Evolutionary conservation across 441 rosid species (phyloP), one percentile per base, ranked within the genome.

Genomic region (Populus hybrid): DNA sequence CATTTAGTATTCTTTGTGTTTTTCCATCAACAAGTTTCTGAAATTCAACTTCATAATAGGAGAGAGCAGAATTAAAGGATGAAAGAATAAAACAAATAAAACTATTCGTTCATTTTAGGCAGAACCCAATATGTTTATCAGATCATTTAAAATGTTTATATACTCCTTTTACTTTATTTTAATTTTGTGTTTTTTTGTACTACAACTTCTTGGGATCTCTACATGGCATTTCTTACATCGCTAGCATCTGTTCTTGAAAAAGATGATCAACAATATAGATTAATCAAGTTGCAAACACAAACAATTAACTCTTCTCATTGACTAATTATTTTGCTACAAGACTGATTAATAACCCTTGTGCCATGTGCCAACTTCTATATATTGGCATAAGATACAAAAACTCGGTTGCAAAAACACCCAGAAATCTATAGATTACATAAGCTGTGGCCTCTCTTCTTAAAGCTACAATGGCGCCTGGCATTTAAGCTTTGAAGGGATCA

Each of bases 371-470:
- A 6, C 63, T 65, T 6, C 34, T 24, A 34, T 59, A 30, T 74
- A 38, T 40, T 36, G 61, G 65, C 74, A 71, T 21, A 26, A 18
- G 11, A 30, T 35, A 68, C 59, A 67, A 46, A 68, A 50, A 63
- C 66, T 72, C 34, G 18, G 26, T 30, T 30, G 21, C 63, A 66
- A 30, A 74, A 24, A 38, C 78, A 67, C 65, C 10, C 65, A 18
- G 24, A 30, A 3, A 42, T 12, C 32, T 66, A 61, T 36, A 72
- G 72, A 23, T 30, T 28, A 64, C 53, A 57, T 76, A 61, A 30
- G 14, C 70, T 23, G 19, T 30, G 69, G 75, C 53, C 75, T 71
- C 67, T 66, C 79, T 80, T 78, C 82, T 67, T 61, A 73, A 73
- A 76, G 83, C 79, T 7, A 63, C 73, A 69, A 11, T 10, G n/a